These are phyloP conservation scores for Lepidium campestre DNA, from an alignment of 441 rosid genomes.

Conservation along the genomic window DNA sequence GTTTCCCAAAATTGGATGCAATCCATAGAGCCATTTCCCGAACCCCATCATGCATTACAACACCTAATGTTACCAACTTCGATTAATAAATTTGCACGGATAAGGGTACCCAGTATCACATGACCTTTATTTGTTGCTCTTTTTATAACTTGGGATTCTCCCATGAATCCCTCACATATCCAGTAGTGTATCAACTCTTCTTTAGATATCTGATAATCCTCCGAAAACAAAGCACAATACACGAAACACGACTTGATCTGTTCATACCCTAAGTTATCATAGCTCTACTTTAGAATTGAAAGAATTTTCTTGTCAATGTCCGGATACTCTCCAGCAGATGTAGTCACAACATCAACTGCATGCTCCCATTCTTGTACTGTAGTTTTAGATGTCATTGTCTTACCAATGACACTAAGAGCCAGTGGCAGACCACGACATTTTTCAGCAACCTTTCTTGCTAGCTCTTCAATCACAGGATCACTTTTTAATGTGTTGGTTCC, in stretches of 20 bases:
- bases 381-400: no score
- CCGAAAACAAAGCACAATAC: slow-evolving; percentile 28
- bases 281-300: no score
- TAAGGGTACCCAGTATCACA: slow-evolving; percentile 13
- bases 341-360: slow-evolving; percentile 3
- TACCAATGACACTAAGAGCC: background rate
- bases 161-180: slow-evolving; percentile 28
- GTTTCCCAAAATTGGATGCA: no score
- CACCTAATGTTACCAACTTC: no score
- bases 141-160: background rate
- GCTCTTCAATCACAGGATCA: background rate
- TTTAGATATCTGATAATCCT: background rate
- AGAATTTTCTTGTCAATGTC: background rate
- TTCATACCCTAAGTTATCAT: background rate
- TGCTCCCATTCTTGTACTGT: slow-evolving; percentile 18
- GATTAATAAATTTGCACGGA: slow-evolving; percentile 26
- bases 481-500: background rate
- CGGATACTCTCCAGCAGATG: background rate
- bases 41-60: no score
- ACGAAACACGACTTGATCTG: slow-evolving; percentile 15
- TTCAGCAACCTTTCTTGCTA: background rate
- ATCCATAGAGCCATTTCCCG: no score
- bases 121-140: slow-evolving; percentile 10
- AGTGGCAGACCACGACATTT: slow-evolving; percentile 20
- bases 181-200: slow-evolving; percentile 9